Base-by-base conservation (phyloP, 371 early-diverging fungal species). In the Mortierella sp. region DNA sequence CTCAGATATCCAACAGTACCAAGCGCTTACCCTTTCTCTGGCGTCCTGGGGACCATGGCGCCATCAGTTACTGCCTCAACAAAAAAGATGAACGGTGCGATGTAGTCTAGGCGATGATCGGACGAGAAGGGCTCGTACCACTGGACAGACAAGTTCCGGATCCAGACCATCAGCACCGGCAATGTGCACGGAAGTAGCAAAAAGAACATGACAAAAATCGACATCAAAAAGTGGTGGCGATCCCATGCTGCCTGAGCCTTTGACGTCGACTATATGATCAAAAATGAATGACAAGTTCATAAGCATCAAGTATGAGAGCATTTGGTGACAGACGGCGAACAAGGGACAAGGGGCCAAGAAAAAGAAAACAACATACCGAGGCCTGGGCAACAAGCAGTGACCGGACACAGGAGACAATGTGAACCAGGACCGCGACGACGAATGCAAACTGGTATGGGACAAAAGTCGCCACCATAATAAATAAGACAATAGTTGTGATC, bases 391-490 rank as follows among this genome's bases (percentile, higher is more conserved):
- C 68, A 26, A 88, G 66, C 68, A 90, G 72, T 3, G 94, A 89
- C 13, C 94, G 87, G 8, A 92, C 86, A 64, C 92, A 91, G 7
- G 91, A 91, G 34, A 93, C 87, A 48, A 91, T 88, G 67, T 95
- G 95, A 11, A 94, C 93, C 37, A 94, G 74, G 72, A 94, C 93
- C 3, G 94, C 93, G 29, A 93, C 92, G 4, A 94, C 86, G 86
- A 94, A 95, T 0, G 93, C 94, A 88, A 95, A 94, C 78, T 95
- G 95, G 84, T 94, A 95, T 2, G 95, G 95, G 29, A 94, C 92
- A 83, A 91, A 90, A 0, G 94, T 92, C 39, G 92, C 91, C 4
- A 95, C 95, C 73, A 93, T 75, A n/a, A 92, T 76, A 77, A 92
- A 91, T 11, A 92, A 64, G 22, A 92, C 67, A 19, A 90, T 40